Percentiles rank a stretch among this genome's conserved stretches.
phyloP scores from a whole-genome alignment of 148 eudicot species.

The Rhododendron ovatum region DNA sequence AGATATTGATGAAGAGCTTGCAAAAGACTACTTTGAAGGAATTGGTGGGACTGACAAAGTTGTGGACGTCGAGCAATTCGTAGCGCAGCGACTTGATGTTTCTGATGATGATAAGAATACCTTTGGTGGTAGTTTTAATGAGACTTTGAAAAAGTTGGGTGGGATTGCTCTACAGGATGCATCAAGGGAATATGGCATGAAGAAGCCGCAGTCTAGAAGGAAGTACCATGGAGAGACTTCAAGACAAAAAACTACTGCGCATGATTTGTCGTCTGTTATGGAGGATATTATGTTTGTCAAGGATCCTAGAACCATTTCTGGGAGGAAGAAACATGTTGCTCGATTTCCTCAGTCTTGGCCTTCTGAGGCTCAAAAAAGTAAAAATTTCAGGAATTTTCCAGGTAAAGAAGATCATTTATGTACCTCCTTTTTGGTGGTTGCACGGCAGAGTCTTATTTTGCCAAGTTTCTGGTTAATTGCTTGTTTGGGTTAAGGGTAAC shows the following conservation, averaged over 20 bases:
- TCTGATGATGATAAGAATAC: constrained; percentile 39
- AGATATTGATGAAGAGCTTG: constrained; percentile 84
- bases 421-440: background rate
- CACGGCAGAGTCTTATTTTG: background rate
- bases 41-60: constrained; percentile 60
- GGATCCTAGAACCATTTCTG: constrained; percentile 68
- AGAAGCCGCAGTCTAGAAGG: constrained; percentile 42
- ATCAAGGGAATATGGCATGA: constrained; percentile 68
- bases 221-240: constrained; percentile 30
- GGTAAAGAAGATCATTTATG: constrained; percentile 37
- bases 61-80: constrained; percentile 57
- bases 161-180: constrained; percentile 84
- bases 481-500: background rate
- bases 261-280: constrained; percentile 45
- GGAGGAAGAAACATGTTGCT: constrained; percentile 62
- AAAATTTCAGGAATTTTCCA: constrained; percentile 56
- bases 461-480: background rate
- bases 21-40: constrained; percentile 80
- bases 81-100: constrained; percentile 32
- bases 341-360: constrained; percentile 85
- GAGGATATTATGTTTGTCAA: constrained; percentile 80
- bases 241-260: constrained; percentile 21
- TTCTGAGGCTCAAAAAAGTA: constrained; percentile 45
- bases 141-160: constrained; percentile 60
- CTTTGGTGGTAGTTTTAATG: constrained; percentile 40